phyloP scores from a whole-genome alignment of 2,329 filamentous ascomycete genomes.

The Claviceps pusilla region DNA sequence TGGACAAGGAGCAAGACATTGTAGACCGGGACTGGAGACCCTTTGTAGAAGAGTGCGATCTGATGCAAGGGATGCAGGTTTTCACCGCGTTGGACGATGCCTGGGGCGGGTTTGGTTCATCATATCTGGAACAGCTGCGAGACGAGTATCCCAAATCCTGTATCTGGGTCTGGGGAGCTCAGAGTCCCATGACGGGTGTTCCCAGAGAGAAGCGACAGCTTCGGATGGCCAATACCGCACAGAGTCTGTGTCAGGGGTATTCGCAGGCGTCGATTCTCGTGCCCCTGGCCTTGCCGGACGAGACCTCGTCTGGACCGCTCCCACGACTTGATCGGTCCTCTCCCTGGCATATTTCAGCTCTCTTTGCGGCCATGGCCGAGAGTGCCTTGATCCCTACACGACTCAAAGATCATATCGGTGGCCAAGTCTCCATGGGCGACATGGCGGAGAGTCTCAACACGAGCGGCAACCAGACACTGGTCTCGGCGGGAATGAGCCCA shows the following conservation, averaged over 20 bases:
- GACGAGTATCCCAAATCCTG: constrained; percentile 85
- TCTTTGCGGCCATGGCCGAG: constrained; percentile 65
- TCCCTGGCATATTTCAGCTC: constrained; percentile 64
- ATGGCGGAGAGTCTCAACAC: constrained; percentile 54
- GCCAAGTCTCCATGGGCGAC: constrained; percentile 37
- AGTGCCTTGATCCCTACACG: constrained; percentile 64
- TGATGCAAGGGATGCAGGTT: constrained; percentile 75
- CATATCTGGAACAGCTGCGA: constrained; percentile 60
- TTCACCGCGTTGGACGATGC: constrained; percentile 59
- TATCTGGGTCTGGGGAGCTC: constrained; percentile 76
- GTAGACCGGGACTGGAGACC: constrained; percentile 79
- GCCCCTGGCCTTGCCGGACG: constrained; percentile 53
- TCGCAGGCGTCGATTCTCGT: constrained; percentile 62
- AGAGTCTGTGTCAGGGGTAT: constrained; percentile 53
- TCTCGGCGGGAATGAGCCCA: constrained; percentile 55
- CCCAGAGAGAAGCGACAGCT: constrained; percentile 37
- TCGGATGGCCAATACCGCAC: constrained; percentile 58
- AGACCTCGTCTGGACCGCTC: constrained; percentile 38
- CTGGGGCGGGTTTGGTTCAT: constrained; percentile 63
- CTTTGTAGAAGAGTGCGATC: constrained; percentile 86
- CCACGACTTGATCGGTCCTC: constrained; percentile 48
- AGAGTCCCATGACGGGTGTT: constrained; percentile 41
- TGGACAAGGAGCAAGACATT: constrained; percentile 71
- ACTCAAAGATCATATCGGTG: constrained; percentile 32
- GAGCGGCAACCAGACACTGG: constrained; percentile 67